These are phyloP conservation scores for Oxytropis ochrocephala DNA, from an alignment of 306 rosid species.

Conservation along the genomic window DNA sequence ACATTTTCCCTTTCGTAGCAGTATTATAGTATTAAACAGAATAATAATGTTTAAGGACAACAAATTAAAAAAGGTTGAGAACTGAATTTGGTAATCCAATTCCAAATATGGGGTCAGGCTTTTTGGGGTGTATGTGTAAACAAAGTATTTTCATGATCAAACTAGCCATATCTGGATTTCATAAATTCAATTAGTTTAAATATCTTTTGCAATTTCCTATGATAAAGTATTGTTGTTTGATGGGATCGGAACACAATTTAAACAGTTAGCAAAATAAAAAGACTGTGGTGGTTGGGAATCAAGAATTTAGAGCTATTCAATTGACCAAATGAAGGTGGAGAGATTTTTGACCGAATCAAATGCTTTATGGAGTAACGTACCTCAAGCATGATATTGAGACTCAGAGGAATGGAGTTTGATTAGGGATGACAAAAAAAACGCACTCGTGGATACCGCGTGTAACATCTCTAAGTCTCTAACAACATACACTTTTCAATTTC, in stretches of 20 bases:
- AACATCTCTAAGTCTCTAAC: too few species aligned
- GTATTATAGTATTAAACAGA: not conserved
- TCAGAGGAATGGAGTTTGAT: too few species aligned
- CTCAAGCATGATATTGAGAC: too few species aligned
- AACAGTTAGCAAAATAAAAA: too few species aligned
- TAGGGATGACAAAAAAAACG: too few species aligned
- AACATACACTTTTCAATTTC: too few species aligned
- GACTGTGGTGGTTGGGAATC: too few species aligned
- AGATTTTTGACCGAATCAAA: too few species aligned
- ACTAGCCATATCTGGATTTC: not conserved
- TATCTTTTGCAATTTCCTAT: not conserved
- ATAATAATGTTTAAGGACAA: not conserved
- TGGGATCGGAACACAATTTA: not conserved
- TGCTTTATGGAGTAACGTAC: too few species aligned
- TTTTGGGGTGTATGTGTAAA: not conserved
- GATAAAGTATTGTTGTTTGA: not conserved
- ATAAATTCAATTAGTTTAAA: not conserved
- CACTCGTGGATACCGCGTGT: too few species aligned
- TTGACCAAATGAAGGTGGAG: too few species aligned
- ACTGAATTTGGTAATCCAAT: not conserved
- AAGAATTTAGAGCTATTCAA: too few species aligned
- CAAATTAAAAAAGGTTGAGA: not conserved
- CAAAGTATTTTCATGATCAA: conserved; percentile 24
- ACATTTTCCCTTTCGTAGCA: not conserved
- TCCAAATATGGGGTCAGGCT: not conserved